phyloP scores from a whole-genome alignment of 2,329 filamentous ascomycete species.

The Microdochium trichocladiopsis region DNA sequence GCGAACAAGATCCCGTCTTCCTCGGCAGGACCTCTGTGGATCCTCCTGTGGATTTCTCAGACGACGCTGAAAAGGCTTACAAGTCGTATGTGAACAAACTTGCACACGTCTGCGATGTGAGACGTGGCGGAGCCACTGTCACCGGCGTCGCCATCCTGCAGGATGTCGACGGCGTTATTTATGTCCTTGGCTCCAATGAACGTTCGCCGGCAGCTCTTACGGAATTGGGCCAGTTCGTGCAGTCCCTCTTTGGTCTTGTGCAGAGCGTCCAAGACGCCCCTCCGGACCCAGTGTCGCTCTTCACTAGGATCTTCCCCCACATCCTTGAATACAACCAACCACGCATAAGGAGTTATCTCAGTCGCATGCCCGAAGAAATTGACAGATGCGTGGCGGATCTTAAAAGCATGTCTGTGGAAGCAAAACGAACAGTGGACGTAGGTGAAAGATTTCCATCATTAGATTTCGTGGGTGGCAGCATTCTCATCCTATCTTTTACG shows the following conservation, averaged over 20 bases:
- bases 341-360: neutral
- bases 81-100: constrained; percentile 22
- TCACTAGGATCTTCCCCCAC: neutral
- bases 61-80: constrained; percentile 13
- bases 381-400: neutral
- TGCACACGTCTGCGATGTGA: constrained; percentile 20
- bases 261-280: neutral
- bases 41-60: neutral
- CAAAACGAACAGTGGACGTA: neutral
- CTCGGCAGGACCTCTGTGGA: neutral
- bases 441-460: neutral
- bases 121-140: constrained; percentile 18
- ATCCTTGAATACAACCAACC: neutral
- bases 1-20: neutral
- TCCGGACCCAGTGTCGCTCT: neutral
- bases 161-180: constrained; percentile 15
- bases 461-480: neutral
- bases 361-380: neutral
- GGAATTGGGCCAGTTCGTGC: neutral
- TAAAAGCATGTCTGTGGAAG: neutral
- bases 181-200: constrained; percentile 22
- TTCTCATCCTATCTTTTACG: neutral
- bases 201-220: constrained; percentile 1
- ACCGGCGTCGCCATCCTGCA: constrained; percentile 21
- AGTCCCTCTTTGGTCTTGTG: neutral